Evolutionary conservation across 2,329 filamentous ascomycete genomes (phyloP).

Genomic region (Ceratocystis albifundus): DNA sequence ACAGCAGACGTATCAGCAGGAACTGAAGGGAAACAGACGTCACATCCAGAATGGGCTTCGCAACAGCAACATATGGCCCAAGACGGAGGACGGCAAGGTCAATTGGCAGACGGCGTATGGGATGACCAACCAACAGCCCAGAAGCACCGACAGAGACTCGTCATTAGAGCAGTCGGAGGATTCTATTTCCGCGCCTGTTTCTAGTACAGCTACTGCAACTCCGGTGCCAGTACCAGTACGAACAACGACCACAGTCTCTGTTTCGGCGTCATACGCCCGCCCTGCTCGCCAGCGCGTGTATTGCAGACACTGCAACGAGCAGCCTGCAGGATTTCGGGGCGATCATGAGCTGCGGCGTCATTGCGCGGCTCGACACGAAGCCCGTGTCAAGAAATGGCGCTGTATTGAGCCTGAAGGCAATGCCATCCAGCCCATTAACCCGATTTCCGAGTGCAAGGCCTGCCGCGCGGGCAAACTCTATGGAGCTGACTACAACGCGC

Average conservation of each 20-base stretch:
- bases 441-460: slow-evolving; percentile 71
- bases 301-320: slow-evolving; percentile 58
- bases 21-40: slow-evolving; percentile 25
- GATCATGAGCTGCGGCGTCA: slow-evolving; percentile 71
- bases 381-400: slow-evolving; percentile 44
- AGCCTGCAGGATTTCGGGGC: slow-evolving; percentile 70
- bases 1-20: background rate
- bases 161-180: background rate
- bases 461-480: slow-evolving; percentile 70
- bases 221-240: background rate
- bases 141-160: background rate
- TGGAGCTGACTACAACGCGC: slow-evolving; percentile 87
- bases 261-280: background rate
- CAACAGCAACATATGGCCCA: slow-evolving; percentile 35
- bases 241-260: too few relatives aligned
- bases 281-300: slow-evolving; percentile 36
- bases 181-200: background rate
- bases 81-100: slow-evolving; percentile 28
- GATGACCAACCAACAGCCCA: background rate
- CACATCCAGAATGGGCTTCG: slow-evolving; percentile 36
- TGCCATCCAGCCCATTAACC: slow-evolving; percentile 27
- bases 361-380: slow-evolving; percentile 52
- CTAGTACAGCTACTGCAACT: background rate
- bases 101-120: background rate
- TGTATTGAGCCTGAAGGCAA: slow-evolving; percentile 42